A percentile compares a stretch with the other conserved stretches of the same genome.
phyloP scores from a whole-genome alignment of 2,329 filamentous ascomycete genomes.

The Claviceps quebecensis region DNA sequence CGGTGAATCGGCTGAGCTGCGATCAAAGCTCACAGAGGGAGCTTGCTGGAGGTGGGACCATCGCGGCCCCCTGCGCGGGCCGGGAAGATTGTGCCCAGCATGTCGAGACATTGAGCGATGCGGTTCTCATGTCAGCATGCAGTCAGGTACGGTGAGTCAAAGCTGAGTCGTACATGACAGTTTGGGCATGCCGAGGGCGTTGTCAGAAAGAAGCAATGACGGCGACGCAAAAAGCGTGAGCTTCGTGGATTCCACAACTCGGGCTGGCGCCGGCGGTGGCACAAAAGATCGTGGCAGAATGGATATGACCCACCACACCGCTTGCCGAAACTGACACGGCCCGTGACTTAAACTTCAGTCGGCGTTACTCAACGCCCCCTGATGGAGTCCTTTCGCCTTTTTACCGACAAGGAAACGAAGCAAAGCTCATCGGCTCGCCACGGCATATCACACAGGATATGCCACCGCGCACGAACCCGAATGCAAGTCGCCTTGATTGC shows the following conservation, averaged over 20 bases:
- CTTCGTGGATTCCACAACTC: not conserved
- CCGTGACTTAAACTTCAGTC: not conserved
- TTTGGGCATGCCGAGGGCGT: not conserved
- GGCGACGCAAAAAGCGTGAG: not conserved
- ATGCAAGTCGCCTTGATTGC: not conserved
- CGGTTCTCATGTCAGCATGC: conserved; percentile 8
- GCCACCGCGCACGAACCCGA: not conserved
- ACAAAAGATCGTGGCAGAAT: not conserved
- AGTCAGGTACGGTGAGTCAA: not conserved
- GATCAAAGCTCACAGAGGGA: conserved; percentile 33
- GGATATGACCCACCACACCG: not conserved
- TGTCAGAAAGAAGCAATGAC: not conserved
- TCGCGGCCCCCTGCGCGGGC: conserved; percentile 31
- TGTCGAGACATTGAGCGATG: conserved; percentile 25
- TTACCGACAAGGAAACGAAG: no score
- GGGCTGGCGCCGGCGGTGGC: not conserved
- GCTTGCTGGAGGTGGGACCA: conserved; percentile 42
- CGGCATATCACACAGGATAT: not conserved
- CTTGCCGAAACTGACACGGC: not conserved
- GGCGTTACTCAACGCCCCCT: no score
- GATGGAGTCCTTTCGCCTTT: no score
- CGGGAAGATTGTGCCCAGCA: conserved; percentile 24
- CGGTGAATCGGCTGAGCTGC: conserved; percentile 23
- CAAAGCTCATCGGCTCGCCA: not conserved
- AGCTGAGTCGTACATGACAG: conserved; percentile 5